These are phyloP conservation scores for Ophiostoma sp. DNA, from an alignment of 2,329 filamentous ascomycete species.

Conservation along the genomic window DNA sequence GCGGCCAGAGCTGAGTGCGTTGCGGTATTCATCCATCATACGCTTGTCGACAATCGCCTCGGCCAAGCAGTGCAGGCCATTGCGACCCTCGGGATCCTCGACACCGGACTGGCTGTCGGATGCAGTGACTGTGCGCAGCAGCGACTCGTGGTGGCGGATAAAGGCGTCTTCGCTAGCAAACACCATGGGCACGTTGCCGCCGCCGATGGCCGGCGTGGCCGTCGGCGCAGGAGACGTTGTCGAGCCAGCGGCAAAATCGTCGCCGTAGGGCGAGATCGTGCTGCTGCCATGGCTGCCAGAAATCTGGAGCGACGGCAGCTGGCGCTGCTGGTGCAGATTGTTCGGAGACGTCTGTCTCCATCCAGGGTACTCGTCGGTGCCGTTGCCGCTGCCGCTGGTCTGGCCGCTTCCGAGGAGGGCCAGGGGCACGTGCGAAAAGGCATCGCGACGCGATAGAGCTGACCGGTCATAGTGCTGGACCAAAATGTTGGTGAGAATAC, in stretches of 20 bases:
- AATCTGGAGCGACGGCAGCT: constrained; percentile 14
- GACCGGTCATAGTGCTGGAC: constrained; percentile 34
- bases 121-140: constrained; percentile 37
- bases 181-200: constrained; percentile 23
- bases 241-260: constrained; percentile 16
- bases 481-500: constrained; percentile 34
- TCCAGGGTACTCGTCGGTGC: constrained; percentile 7
- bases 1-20: constrained; percentile 29
- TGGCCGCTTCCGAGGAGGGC: constrained; percentile 23
- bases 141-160: constrained; percentile 33
- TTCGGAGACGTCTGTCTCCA: constrained; percentile 17
- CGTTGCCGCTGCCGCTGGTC: neutral
- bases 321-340: constrained; percentile 14
- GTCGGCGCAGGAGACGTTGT: constrained; percentile 14
- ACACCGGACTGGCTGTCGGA: constrained; percentile 32
- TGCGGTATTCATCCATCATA: constrained; percentile 35
- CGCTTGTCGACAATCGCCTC: constrained; percentile 44
- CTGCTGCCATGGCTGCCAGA: constrained; percentile 9
- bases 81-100: constrained; percentile 46
- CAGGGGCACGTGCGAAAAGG: constrained; percentile 39
- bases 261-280: constrained; percentile 24
- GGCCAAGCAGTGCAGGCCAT: constrained; percentile 55
- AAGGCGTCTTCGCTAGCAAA: constrained; percentile 28
- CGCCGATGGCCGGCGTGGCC: constrained; percentile 16
- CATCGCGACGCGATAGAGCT: constrained; percentile 42